These are phyloP conservation scores for Plasmodium relictum DNA, from an alignment of 169 alveolate genomes.

Conservation along the genomic window DNA sequence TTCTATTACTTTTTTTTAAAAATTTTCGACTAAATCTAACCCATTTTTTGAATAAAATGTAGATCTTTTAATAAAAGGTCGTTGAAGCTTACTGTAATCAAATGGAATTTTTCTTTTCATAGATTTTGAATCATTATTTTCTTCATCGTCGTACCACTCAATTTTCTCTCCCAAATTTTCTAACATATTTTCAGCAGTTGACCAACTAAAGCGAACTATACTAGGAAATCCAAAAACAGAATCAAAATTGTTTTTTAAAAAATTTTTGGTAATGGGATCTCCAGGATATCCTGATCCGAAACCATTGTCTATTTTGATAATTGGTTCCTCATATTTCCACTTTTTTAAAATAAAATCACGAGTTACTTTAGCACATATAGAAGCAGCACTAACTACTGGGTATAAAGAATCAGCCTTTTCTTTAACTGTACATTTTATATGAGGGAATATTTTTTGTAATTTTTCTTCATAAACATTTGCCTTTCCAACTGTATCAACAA, in stretches of 20 bases:
- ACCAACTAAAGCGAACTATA: constrained; percentile 92
- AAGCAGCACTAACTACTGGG: constrained; percentile 98
- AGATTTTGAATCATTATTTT: constrained; percentile 60
- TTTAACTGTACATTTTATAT: constrained; percentile 87
- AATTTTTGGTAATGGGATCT: constrained; percentile 93
- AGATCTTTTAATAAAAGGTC: constrained; percentile 53
- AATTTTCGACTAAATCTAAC: constrained; percentile 54
- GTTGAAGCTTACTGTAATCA: constrained; percentile 60
- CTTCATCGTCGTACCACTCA: constrained; percentile 88
- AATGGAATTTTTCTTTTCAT: constrained; percentile 73
- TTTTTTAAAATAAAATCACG: constrained; percentile 90
- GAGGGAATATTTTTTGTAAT: constrained; percentile 87
- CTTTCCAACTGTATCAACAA: constrained; percentile 91
- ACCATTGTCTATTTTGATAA: constrained; percentile 86
- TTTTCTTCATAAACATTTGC: constrained; percentile 90
- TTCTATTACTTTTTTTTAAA: background rate
- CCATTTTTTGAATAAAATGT: constrained; percentile 58
- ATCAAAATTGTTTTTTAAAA: constrained; percentile 91
- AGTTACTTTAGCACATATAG: constrained; percentile 97
- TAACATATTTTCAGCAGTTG: constrained; percentile 89
- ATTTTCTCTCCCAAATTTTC: constrained; percentile 83
- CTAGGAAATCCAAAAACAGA: constrained; percentile 96
- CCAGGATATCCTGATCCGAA: constrained; percentile 92
- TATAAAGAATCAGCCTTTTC: constrained; percentile 97
- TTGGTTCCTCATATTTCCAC: constrained; percentile 79